Evolutionary conservation across 129 eudicot genomes (phyloP), one percentile per base, ranked within the genome.

Genomic region (Calendula officinalis): DNA sequence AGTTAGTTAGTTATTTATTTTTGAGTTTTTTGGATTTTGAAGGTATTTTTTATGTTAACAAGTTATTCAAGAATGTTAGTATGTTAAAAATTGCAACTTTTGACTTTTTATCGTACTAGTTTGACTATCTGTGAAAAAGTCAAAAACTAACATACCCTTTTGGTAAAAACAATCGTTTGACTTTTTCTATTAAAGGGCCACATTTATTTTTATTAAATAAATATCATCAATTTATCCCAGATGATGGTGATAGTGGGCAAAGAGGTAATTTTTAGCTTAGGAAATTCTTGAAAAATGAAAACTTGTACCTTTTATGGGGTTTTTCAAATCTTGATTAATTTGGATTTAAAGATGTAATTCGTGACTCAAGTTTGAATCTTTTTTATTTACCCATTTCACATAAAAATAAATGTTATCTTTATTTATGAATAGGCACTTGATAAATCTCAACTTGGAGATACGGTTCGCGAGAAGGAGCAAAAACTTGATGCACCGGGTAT

Each of bases 361-460:
- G 34, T 43, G 12, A 46, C 7, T 59, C 40, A 35, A 49, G 16
- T 13, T 27, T 27, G 15, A 3, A 54, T n/a, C 5, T 4, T 66
- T 13, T 66, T 41, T 11, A 39, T 39, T 30, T 46, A 33, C 13
- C 36, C 14, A 17, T 47, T 37, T 36, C 12, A 33, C 56, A 27
- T 71, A 41, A 16, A 13, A 68, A 60, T 60, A 53, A 53, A 70
- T 41, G 49, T 56, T 22, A 8, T 51, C 1, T 52, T 34, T 39
- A 52, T 17, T 70, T 11, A 49, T 66, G 4, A 9, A 69, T 65
- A 92, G 98, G 98, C 95, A 47, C 95, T 94, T 63, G 95, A 92
- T 56, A 88, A 92, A 74, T 88, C 95, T 64, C 97, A 94, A 79
- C 89, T 94, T 42, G 97, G 99, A 15, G 89, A 82, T 50, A 64